These are phyloP conservation scores for Diaporthe eres DNA, from an alignment of 2,329 filamentous ascomycete genomes.

Conservation along the genomic window DNA sequence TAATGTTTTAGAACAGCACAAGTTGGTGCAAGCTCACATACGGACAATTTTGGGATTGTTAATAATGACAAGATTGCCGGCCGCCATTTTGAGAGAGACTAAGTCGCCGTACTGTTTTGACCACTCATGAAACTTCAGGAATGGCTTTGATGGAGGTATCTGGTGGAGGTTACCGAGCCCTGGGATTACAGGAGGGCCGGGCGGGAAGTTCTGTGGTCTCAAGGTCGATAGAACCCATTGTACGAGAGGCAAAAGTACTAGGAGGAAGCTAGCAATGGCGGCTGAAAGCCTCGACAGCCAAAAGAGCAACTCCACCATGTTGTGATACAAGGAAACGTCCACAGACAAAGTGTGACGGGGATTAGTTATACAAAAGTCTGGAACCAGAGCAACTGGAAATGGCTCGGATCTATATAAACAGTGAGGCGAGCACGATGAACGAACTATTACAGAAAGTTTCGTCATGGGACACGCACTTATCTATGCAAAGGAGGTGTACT, in stretches of 20 bases:
- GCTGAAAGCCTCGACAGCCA: background rate
- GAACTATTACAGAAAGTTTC: background rate
- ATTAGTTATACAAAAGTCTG: too few relatives aligned
- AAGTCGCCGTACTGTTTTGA: constrained; percentile 53
- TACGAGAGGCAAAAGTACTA: background rate
- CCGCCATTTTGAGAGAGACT: constrained; percentile 50
- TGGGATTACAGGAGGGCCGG: constrained; percentile 44
- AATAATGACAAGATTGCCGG: constrained; percentile 52
- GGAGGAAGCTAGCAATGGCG: background rate
- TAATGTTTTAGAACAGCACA: too few relatives aligned
- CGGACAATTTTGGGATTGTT: constrained; percentile 50
- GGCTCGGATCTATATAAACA: background rate
- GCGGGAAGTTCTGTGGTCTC: constrained; percentile 44
- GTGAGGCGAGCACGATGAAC: background rate
- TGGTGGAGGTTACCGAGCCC: constrained; percentile 48
- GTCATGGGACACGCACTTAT: background rate
- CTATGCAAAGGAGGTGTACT: background rate
- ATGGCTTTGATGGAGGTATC: constrained; percentile 46
- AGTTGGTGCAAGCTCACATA: background rate
- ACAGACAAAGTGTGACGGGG: too few relatives aligned
- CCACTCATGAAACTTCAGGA: constrained; percentile 51
- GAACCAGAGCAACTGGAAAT: background rate
- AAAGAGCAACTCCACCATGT: background rate
- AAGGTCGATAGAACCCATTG: background rate
- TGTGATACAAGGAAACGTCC: background rate